Evolutionary conservation across 140 eudicot genomes (phyloP), one percentile per base, ranked within the genome.

Genomic region (Bidens hawaiensis): DNA sequence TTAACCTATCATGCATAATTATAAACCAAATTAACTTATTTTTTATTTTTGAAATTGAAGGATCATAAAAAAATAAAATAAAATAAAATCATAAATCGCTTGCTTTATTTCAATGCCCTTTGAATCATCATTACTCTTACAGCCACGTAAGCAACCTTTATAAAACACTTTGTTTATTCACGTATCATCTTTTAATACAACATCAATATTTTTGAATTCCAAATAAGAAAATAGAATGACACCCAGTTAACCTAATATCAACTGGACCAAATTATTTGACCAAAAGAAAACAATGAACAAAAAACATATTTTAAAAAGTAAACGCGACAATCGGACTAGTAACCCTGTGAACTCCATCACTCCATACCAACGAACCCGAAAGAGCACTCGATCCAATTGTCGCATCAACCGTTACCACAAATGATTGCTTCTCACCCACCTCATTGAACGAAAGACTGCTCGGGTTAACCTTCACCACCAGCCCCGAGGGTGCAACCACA

Each of bases 301-400:
- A 33, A n/a, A 53, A 60, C 45, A 9, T 18, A 10, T 34, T 34
- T 6, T 56, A 66, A 1, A 52, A 52, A 28, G 2, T 23, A 68
- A 51, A 66, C 4, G 81, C 89, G 31, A 84, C 86, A 74, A 87
- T 72, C 1, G 96, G 93, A 25, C 96, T 87, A 31, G 86, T 74
- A 48, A 87, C 96, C 9, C 54, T 62, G 59, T 68, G 71, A 52
- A 50, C 68, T 18, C 93, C 93, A 62, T 84, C 88, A 31, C 70
- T 77, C 95, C 95, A 87, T 51, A 81, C 80, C 74, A 87, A 74
- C 23, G 83, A 76, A 18, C 79, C 89, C 11, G 94, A 81, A 46
- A 62, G 27, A 9, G 33, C 2, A 0, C 2, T 18, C 0, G 69
- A 42, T 16, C 69, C 67, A 4, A 71, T 27, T 0, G 72, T 30